Conservation (phyloP, 495 filamentous ascomycete genomes). For the Poronia punctata region DNA sequence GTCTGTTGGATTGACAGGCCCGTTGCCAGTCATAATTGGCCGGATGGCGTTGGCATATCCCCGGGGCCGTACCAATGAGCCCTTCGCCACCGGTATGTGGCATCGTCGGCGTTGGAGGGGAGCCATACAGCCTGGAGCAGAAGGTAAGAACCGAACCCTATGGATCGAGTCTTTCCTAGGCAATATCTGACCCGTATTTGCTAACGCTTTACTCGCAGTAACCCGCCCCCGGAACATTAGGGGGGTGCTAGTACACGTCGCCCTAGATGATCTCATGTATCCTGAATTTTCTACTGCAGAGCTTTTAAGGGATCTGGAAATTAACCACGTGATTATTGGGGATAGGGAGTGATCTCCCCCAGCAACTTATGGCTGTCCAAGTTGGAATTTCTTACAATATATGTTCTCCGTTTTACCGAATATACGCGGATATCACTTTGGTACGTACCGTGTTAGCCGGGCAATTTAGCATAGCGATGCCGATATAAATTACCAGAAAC, state of each 20-base stretch:
- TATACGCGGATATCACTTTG: no score
- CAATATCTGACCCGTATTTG: not conserved
- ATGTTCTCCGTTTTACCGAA: no score
- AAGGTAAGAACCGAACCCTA: not conserved
- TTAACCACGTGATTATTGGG: not conserved
- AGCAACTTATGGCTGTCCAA: no score
- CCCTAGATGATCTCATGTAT: not conserved
- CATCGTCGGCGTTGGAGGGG: not conserved
- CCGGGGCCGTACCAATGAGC: not conserved
- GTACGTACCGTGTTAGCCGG: no score
- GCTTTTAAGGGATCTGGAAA: slow-evolving; percentile 2
- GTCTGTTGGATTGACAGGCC: slow-evolving; percentile 22
- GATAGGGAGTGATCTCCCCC: no score
- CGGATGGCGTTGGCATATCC: slow-evolving; percentile 22
- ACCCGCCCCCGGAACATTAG: not conserved
- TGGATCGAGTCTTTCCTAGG: not conserved
- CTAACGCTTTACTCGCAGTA: not conserved
- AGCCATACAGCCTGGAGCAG: no score
- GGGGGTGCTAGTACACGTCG: slow-evolving; percentile 2
- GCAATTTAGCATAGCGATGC: no score
- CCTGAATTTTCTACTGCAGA: not conserved
- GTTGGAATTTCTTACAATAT: no score
- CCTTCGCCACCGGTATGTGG: slow-evolving; percentile 2
- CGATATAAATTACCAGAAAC: no score
- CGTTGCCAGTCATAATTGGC: slow-evolving; percentile 22